Evolutionary conservation across 305 asterid species (phyloP), one percentile per base, ranked within the genome.

Genomic region (Rubia balearica): DNA sequence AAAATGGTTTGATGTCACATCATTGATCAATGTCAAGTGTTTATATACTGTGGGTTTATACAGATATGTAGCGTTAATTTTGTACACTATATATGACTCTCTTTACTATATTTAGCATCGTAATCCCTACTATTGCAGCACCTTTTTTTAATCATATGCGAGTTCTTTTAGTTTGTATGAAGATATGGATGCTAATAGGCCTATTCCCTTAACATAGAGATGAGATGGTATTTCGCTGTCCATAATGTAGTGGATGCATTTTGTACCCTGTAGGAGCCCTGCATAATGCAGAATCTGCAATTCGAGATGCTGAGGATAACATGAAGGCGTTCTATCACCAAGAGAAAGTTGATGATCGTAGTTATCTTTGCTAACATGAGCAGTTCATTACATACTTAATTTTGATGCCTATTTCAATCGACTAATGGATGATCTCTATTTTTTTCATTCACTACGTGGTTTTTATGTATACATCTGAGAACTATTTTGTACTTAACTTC

Each of bases 1-100:
- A 67, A 76, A 83, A 65, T 90, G 94, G 92, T 82, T 87, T 63
- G 97, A 94, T 46, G 77, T 90, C 43, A 94, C 42, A 76, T 90
- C 43, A 75, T 79, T 56, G 88, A 88, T 76, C 97, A 87, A 67
- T 90, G 97, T 75, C 64, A 38, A 61, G 90, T 88, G 70, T 88
- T 85, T 33, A 93, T 90, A 16, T 90, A 79, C 65, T 90, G 97
- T 83, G 97, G 97, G 73, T 78, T 76, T 73, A 75, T 73, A 4
- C 96, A 94, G 33, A 72, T 90, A 36, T 90, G 96, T 63, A 81
- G 88, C 48, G 38, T 4, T 33, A 33, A 33, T 4, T 33, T 33
- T 33, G 3, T 33, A 4, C 3, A 33, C 3, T 30, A 1, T 30
- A 30, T 30, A 1, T 30, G 3, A 33, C 38, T 33, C 38, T 33